Evolutionary conservation across 148 eudicot genomes (phyloP).

Genomic region (Rhododendron ovatum): DNA sequence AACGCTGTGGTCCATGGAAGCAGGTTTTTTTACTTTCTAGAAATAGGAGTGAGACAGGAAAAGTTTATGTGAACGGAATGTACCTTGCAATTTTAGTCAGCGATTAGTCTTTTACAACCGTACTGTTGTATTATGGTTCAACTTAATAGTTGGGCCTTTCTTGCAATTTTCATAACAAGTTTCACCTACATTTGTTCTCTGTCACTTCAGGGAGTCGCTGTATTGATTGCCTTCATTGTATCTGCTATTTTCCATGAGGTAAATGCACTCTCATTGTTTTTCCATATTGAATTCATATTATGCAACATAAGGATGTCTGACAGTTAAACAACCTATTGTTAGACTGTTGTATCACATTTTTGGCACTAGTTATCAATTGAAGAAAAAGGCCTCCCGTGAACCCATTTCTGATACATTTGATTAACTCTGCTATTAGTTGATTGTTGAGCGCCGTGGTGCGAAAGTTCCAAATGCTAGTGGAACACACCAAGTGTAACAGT

Average conservation of each 20-base stretch:
- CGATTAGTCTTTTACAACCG: background rate
- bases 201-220: conserved; percentile 61
- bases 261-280: conserved; percentile 7
- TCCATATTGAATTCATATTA: background rate
- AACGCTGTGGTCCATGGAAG: background rate
- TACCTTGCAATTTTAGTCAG: background rate
- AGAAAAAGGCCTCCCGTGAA: background rate
- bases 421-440: conserved; percentile 1
- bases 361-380: background rate
- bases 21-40: background rate
- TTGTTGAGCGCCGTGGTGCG: background rate
- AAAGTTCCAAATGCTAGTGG: background rate
- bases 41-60: background rate
- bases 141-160: background rate
- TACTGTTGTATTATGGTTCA: background rate
- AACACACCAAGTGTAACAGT: background rate
- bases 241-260: conserved; percentile 98
- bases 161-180: background rate
- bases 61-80: background rate
- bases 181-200: conserved; percentile 2
- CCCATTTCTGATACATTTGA: background rate
- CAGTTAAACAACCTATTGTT: background rate
- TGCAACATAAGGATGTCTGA: background rate
- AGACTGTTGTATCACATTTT: background rate
- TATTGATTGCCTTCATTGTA: conserved; percentile 70